Base-by-base conservation (phyloP, 805 yeast genomes). In the Starmerella stigmatis region DNA sequence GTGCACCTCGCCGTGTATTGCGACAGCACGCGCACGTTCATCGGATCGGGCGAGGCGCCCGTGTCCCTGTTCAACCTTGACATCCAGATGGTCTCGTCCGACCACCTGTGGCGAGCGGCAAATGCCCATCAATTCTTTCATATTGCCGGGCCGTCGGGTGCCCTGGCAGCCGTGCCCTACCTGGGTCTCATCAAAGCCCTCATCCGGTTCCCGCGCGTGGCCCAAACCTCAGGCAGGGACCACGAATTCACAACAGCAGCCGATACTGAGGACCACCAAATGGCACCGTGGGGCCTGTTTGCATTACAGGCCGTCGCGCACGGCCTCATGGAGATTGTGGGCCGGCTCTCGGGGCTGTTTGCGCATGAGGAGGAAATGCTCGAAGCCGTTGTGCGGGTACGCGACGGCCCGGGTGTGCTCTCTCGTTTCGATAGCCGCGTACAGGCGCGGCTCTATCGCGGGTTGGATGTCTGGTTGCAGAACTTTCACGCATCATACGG, bases 391-490 rank as follows among this genome's bases (percentile, higher is more conserved):
- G 38, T 55, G 35, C 41, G 38, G 12, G 31, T n/a, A 12, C 25
- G 38, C 6, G 34, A 15, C 6, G 30, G 19, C 13, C 38, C 41
- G 13, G 45, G 44, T 11, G 46, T 48, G 21, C 50, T 49, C 40
- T n/a, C 44, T 13, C 34, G 27, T 34, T 45, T 49, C 35, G 61
- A 59, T 43, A 48, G 52, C 8, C 46, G 50, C 8, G 46, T 58
- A 9, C 61, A 55, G 48, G 56, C 54, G 3, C 53, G 63, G 10
- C 37, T 60, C 15, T 59, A 57, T 27, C 54, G 62, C 7, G 64
- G 60, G 10, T 54, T 60, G 22, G 62, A 60, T 32, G 51, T 56
- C 7, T 60, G 64, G 64, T 52, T 51, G 20, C 54, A 50, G 32
- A 51, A 53, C 36, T 60, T 58, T 46, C 56, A 50, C 28, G 50